Percentiles rank a stretch among this genome's conserved stretches.
Evolutionary conservation across 768 basidiomycete genomes (phyloP).

Genomic region (Lyophyllum shimeji): DNA sequence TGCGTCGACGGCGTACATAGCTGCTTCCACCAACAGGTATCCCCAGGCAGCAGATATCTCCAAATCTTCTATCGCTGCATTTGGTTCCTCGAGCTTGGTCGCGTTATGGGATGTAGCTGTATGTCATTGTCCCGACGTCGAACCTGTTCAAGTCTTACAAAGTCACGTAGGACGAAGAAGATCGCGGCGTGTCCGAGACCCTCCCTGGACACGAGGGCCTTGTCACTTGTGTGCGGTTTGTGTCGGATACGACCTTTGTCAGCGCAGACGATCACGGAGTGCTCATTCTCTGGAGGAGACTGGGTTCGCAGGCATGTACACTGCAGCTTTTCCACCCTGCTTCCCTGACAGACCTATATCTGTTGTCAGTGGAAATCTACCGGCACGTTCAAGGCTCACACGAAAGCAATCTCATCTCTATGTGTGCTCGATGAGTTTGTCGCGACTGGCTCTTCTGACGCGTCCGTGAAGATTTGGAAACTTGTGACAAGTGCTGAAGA

Average conservation of each 20-base stretch:
- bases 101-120: constrained; percentile 46
- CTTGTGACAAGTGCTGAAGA: constrained; percentile 29
- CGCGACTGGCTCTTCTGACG: constrained; percentile 84
- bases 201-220: constrained; percentile 72
- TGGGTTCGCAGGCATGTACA: constrained; percentile 39
- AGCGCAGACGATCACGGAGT: constrained; percentile 78
- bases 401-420: constrained; percentile 68
- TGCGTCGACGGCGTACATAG: constrained; percentile 37
- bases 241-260: constrained; percentile 49
- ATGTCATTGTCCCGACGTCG: constrained; percentile 10
- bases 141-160: constrained; percentile 2
- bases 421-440: constrained; percentile 48
- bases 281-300: constrained; percentile 60
- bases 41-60: constrained; percentile 49
- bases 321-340: constrained; percentile 16
- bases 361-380: constrained; percentile 38
- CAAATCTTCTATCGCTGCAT: constrained; percentile 39
- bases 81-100: constrained; percentile 46
- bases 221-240: constrained; percentile 78
- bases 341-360: background rate
- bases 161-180: constrained; percentile 40
- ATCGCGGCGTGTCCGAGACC: constrained; percentile 62
- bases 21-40: constrained; percentile 49
- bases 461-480: constrained; percentile 74
- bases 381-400: constrained; percentile 56